phyloP scores from a whole-genome alignment of 257 asterid species.

The Solanum paucissectum region DNA sequence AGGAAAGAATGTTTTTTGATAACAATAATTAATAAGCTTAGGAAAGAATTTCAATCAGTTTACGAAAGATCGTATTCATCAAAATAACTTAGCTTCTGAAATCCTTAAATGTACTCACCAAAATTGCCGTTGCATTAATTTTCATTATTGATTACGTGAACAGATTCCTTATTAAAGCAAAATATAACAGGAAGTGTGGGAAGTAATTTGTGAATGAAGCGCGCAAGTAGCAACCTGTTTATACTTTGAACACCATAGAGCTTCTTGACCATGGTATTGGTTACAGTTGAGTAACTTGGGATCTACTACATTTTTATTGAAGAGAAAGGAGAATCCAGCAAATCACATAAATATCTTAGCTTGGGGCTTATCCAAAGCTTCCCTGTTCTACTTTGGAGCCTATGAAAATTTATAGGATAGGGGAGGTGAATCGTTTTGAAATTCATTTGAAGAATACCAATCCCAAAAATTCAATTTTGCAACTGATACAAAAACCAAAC shows the following conservation, averaged over 20 bases:
- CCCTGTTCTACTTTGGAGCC: neutral
- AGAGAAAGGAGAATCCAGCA: neutral
- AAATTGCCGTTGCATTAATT: neutral
- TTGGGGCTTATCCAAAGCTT: neutral
- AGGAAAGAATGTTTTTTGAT: neutral
- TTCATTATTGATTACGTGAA: neutral
- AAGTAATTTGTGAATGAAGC: neutral
- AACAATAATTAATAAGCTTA: neutral
- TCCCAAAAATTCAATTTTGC: neutral
- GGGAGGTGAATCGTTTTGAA: neutral
- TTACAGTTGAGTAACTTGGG: neutral
- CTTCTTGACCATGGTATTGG: neutral
- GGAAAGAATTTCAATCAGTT: neutral
- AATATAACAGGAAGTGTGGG: neutral
- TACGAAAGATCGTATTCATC: neutral
- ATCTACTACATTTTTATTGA: neutral
- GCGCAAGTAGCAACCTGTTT: neutral
- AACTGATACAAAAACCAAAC: neutral
- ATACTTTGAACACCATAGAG: neutral
- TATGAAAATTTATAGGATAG: neutral
- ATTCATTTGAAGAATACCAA: neutral
- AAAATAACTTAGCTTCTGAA: neutral
- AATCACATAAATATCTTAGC: neutral
- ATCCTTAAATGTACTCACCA: neutral
- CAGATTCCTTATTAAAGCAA: neutral